Base-by-base conservation (phyloP, 2,329 filamentous ascomycete species). In the Metarhizium album region DNA sequence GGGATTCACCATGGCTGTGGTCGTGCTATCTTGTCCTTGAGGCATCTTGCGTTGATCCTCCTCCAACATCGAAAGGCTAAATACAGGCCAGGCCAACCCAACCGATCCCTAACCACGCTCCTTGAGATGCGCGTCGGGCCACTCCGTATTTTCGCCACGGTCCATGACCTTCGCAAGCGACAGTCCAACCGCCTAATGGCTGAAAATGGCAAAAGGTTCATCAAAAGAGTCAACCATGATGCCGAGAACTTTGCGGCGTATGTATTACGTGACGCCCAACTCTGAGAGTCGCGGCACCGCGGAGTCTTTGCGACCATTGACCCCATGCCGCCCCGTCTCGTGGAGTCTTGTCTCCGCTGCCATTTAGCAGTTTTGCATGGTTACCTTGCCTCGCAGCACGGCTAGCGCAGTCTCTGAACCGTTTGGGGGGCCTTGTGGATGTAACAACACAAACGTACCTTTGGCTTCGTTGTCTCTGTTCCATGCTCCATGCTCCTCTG, bases 311-410 rank as follows among this genome's bases (percentile, higher is more conserved):
- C 40, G 47, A 49, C n/a, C n/a, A n/a, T n/a, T n/a, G n/a, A n/a
- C 38, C 38, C 40, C 40, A 45, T 49, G 27, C 47, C 13, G 46
- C 29, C 46, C 46, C 46, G 23, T 49, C 27, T 43, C 47, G 29
- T 31, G 38, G 38, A 43, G 47, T 43, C 47, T 35, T 14, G 37
- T 31, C 47, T 49, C 47, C 40, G 47, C 47, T 49, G 38, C 27
- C 38, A 33, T 20, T n/a, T 37, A 20, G 27, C 46, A 31, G 29
- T 23, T 40, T 33, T 20, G 29, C 47, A 49, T 38, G 47, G 47
- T 42, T 49, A 43, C 47, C 38, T 45, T 49, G 47, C 37, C 37
- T 48, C 46, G 24, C 31, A 35, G 20, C 46, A 42, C 14, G 24
- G 46, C 46, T 40, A 48, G 37, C 37, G 46, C 37, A 35, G 24